phyloP scores from a whole-genome alignment of 2,329 filamentous ascomycete genomes.

The Thielaviopsis ethacetica region DNA sequence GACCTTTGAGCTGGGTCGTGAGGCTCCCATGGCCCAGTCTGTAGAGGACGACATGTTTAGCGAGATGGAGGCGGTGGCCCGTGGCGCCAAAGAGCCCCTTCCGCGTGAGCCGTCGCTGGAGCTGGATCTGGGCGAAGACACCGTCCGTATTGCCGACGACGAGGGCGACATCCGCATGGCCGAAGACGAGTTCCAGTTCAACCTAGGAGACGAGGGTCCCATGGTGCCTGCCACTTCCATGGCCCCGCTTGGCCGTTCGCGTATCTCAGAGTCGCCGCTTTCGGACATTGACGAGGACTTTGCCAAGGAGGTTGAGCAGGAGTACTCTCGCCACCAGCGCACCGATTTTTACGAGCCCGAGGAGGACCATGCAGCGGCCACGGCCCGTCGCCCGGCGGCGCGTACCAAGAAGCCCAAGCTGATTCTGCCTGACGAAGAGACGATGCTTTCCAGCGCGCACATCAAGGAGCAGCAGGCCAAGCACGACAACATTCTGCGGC shows the following conservation, averaged over 20 bases:
- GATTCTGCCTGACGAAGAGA: constrained; percentile 65
- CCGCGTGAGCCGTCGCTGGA: constrained; percentile 39
- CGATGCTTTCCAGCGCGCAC: constrained; percentile 56
- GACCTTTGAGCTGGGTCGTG: constrained; percentile 81
- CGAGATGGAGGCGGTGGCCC: constrained; percentile 42
- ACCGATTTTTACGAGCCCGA: constrained; percentile 46
- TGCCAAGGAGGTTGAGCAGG: constrained; percentile 41
- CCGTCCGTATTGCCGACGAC: constrained; percentile 43
- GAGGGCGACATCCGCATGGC: constrained; percentile 48
- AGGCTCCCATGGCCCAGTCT: constrained; percentile 52
- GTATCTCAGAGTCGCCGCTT: constrained; percentile 54
- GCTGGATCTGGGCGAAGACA: constrained; percentile 36
- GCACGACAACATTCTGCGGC: constrained; percentile 70
- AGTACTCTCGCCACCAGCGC: constrained; percentile 33
- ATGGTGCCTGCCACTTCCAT: constrained; percentile 31
- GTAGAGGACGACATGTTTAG: constrained; percentile 55
- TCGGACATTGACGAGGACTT: constrained; percentile 52
- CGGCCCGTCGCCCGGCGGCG: constrained; percentile 53
- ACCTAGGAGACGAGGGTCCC: constrained; percentile 40
- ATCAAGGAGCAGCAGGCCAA: constrained; percentile 80
- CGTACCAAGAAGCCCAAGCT: constrained; percentile 63
- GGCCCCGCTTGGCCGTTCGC: constrained; percentile 32
- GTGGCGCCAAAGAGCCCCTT: constrained; percentile 30
- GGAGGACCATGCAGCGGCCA: constrained; percentile 38
- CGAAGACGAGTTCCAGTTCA: constrained; percentile 47